Conservation (phyloP, 345 rosid species). For the Streptanthus diversifolius region DNA sequence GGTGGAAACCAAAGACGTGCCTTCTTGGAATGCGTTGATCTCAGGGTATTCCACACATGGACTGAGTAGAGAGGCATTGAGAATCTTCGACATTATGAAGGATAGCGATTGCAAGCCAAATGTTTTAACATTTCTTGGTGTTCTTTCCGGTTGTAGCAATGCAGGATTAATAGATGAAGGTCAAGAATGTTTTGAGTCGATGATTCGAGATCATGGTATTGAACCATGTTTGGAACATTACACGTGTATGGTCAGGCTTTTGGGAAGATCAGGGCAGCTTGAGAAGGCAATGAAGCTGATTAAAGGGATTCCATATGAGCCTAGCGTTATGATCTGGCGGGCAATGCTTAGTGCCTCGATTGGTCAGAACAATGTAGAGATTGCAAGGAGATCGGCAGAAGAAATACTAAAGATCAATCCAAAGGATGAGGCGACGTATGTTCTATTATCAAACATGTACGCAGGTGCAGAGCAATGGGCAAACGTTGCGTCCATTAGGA, state of each 20-base stretch:
- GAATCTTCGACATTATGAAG: conserved; percentile 57
- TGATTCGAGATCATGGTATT: conserved; percentile 59
- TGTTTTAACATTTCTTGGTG: conserved; percentile 61
- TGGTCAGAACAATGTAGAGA: conserved; percentile 58
- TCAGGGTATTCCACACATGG: conserved; percentile 85
- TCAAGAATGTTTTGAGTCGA: conserved; percentile 60
- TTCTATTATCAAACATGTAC: conserved; percentile 68
- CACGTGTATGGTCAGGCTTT: conserved; percentile 75
- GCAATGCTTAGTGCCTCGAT: conserved; percentile 84
- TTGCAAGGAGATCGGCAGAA: conserved; percentile 58
- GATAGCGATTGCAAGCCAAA: conserved; percentile 53
- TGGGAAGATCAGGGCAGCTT: conserved; percentile 74
- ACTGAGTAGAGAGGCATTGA: conserved; percentile 50
- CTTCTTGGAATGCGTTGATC: conserved; percentile 83
- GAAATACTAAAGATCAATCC: conserved; percentile 65
- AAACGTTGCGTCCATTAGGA: conserved; percentile 60
- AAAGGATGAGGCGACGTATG: conserved; percentile 68
- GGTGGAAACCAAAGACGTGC: conserved; percentile 45
- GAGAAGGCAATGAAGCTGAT: conserved; percentile 65
- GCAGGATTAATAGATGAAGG: conserved; percentile 67
- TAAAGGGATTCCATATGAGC: conserved; percentile 58
- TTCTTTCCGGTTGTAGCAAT: conserved; percentile 83
- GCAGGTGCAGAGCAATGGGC: conserved; percentile 69
- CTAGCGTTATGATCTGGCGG: conserved; percentile 75
- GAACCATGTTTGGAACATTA: conserved; percentile 80